phyloP scores from a whole-genome alignment of 129 eudicot genomes.

The sunflower (Helianthus annuus) region DNA sequence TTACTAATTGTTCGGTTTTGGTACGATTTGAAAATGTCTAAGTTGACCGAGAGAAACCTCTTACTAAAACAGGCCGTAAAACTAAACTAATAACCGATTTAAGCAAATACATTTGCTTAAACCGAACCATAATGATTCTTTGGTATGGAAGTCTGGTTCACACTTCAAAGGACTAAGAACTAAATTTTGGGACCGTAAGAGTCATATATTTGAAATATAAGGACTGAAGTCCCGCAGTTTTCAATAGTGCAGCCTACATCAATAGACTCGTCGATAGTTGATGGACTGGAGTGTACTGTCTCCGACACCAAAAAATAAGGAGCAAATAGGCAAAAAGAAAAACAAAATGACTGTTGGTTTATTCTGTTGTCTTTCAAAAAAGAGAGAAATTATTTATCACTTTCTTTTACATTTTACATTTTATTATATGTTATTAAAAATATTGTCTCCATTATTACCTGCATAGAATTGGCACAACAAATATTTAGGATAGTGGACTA shows the following conservation, averaged over 20 bases:
- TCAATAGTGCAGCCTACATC: background rate
- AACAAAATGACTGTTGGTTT: conserved; percentile 17
- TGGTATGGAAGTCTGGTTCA: background rate
- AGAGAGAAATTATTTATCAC: conserved; percentile 14
- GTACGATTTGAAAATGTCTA: too few species aligned
- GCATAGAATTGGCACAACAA: background rate
- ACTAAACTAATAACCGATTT: too few species aligned
- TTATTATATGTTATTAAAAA: too few species aligned
- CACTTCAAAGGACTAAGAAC: conserved; percentile 7
- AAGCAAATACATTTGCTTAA: too few species aligned
- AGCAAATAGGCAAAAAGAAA: conserved; percentile 11
- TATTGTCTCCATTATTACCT: background rate
- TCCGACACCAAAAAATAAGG: conserved; percentile 22
- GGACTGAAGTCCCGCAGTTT: background rate
- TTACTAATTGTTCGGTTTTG: too few species aligned
- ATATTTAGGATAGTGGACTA: background rate
- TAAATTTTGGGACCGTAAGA: conserved; percentile 1
- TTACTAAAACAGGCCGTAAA: too few species aligned
- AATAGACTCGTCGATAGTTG: conserved; percentile 9
- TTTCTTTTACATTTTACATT: background rate
- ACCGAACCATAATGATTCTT: too few species aligned
- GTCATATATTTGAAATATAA: conserved; percentile 6
- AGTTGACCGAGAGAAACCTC: too few species aligned
- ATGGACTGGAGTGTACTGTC: conserved; percentile 10
- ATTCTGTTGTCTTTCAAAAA: conserved; percentile 3